phyloP scores from a whole-genome alignment of 768 basidiomycete genomes.

The Clathrus columnatus region DNA sequence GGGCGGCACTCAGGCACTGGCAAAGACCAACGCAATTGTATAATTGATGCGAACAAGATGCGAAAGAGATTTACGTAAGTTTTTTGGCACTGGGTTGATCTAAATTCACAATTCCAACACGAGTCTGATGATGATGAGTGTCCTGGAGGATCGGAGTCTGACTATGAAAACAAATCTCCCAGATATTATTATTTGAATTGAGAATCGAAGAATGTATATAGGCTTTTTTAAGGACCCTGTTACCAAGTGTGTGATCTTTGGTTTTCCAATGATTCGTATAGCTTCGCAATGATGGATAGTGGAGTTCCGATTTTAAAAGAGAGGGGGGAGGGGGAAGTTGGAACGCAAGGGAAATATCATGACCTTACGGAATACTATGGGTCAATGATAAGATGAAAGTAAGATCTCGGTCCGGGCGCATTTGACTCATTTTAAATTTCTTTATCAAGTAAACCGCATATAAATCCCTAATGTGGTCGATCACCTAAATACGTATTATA shows the following conservation, averaged over 20 bases:
- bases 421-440: neutral
- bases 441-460: neutral
- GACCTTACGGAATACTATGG: neutral
- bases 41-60: neutral
- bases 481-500: no score
- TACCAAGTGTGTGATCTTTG: neutral
- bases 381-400: neutral
- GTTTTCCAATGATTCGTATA: neutral
- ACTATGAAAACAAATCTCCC: no score
- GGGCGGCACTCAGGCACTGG: neutral
- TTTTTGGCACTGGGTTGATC: neutral
- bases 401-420: neutral
- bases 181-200: no score
- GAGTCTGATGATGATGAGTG: neutral
- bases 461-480: no score
- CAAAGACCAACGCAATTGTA: neutral
- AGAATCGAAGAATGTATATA: neutral
- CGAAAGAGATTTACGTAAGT: neutral
- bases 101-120: no score
- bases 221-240: neutral
- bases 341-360: neutral
- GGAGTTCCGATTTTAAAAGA: neutral
- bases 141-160: neutral
- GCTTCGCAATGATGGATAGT: neutral
- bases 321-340: neutral